phyloP scores from a whole-genome alignment of 345 rosid species.

The Populus ilicifolia region DNA sequence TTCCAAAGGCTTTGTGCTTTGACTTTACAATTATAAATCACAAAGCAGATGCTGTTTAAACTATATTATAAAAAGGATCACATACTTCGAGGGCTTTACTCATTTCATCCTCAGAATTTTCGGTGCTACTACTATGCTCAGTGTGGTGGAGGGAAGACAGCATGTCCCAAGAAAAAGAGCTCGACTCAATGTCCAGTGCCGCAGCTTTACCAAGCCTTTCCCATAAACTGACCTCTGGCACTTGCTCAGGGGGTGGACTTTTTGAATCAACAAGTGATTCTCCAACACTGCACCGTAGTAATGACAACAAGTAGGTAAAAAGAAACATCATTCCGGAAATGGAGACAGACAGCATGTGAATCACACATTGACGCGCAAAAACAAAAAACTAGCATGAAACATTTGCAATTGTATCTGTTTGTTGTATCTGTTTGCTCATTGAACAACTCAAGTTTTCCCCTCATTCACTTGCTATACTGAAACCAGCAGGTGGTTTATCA shows the following conservation, averaged over 20 bases:
- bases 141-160: slow-evolving; percentile 95
- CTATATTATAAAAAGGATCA: slow-evolving; percentile 9
- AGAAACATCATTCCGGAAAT: background rate
- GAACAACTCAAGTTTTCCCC: background rate
- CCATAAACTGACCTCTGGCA: slow-evolving; percentile 70
- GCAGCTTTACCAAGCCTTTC: slow-evolving; percentile 87
- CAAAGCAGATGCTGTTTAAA: background rate
- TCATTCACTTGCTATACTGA: background rate
- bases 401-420: background rate
- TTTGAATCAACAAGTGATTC: slow-evolving; percentile 47
- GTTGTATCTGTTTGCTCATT: background rate
- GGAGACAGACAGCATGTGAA: background rate
- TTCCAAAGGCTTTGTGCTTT: background rate
- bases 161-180: slow-evolving; percentile 77
- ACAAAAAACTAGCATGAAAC: background rate
- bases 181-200: slow-evolving; percentile 60
- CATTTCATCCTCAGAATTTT: slow-evolving; percentile 83
- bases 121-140: slow-evolving; percentile 81
- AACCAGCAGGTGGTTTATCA: background rate
- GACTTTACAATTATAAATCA: background rate
- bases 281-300: slow-evolving; percentile 49
- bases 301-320: background rate
- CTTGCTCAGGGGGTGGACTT: slow-evolving; percentile 44
- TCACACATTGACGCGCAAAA: background rate
- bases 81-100: slow-evolving; percentile 85